Evolutionary conservation across 2,329 filamentous ascomycete genomes (phyloP).

Genomic region (Sarocladiaceae sp.): DNA sequence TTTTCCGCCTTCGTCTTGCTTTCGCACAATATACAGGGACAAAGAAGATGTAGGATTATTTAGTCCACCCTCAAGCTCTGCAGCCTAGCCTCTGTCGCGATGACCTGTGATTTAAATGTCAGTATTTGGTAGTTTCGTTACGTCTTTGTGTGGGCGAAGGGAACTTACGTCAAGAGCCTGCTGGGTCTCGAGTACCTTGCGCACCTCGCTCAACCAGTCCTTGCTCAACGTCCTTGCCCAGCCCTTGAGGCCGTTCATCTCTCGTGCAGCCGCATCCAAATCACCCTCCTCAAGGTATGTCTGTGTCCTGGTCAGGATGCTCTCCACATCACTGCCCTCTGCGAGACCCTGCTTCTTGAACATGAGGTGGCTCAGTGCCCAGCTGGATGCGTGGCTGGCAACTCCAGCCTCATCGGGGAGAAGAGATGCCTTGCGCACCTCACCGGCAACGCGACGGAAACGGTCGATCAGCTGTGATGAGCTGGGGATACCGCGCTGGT

Average conservation of each 20-base stretch:
- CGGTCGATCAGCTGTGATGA: constrained; percentile 86
- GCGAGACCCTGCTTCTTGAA: constrained; percentile 91
- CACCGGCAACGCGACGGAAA: constrained; percentile 85
- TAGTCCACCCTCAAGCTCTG: constrained; percentile 84
- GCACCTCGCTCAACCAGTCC: constrained; percentile 89
- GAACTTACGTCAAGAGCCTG: constrained; percentile 88
- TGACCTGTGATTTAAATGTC: constrained; percentile 56
- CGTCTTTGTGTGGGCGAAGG: background rate
- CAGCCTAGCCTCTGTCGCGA: constrained; percentile 83
- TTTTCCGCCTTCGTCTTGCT: background rate
- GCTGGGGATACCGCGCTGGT: constrained; percentile 86
- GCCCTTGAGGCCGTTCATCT: constrained; percentile 89
- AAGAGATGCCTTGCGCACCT: constrained; percentile 91
- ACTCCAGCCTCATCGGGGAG: constrained; percentile 92
- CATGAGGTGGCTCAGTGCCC: constrained; percentile 86
- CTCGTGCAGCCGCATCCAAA: constrained; percentile 82
- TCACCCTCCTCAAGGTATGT: constrained; percentile 89
- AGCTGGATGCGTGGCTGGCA: constrained; percentile 87
- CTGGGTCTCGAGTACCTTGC: constrained; percentile 89
- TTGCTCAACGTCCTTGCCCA: constrained; percentile 95
- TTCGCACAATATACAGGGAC: constrained; percentile 29
- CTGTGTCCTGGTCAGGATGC: constrained; percentile 84
- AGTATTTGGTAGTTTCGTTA: background rate
- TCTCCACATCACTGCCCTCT: constrained; percentile 86
- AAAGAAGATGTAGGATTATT: constrained; percentile 27